A percentile compares a stretch with the other conserved stretches of the same genome.
Evolutionary conservation across 129 eudicot genomes (phyloP).

Genomic region (Flaveria brownii): DNA sequence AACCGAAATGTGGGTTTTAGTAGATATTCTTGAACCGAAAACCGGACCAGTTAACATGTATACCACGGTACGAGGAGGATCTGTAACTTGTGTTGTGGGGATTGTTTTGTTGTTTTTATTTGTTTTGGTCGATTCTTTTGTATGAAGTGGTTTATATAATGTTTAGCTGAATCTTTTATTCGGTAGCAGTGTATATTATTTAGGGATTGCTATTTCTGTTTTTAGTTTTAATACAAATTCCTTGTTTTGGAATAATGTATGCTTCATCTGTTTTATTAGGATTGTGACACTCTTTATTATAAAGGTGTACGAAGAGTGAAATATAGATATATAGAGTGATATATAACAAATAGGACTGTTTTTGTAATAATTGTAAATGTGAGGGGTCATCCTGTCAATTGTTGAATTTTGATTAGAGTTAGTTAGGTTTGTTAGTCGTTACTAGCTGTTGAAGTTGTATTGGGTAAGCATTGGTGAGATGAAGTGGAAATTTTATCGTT

Average conservation of each 20-base stretch:
- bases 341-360: too few species aligned
- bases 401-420: too few species aligned
- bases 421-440: too few species aligned
- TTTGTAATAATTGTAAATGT: too few species aligned
- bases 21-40: conserved; percentile 33
- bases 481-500: too few species aligned
- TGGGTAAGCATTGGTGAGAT: too few species aligned
- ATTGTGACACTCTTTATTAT: too few species aligned
- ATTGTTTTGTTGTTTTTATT: conserved; percentile 40
- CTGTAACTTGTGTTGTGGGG: conserved; percentile 30
- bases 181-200: conserved; percentile 32
- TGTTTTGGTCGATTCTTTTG: conserved; percentile 61
- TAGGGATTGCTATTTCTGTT: conserved; percentile 6
- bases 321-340: too few species aligned
- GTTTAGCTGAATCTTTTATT: conserved; percentile 33
- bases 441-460: too few species aligned
- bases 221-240: conserved; percentile 12
- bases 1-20: conserved; percentile 21
- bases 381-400: too few species aligned
- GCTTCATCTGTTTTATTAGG: too few species aligned
- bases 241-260: not conserved
- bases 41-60: conserved; percentile 22
- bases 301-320: too few species aligned
- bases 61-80: conserved; percentile 21
- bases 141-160: conserved; percentile 52